Percentiles rank a stretch among this genome's conserved stretches.
phyloP scores from a whole-genome alignment of 148 eudicot species.

The Fallopia convolvulus region DNA sequence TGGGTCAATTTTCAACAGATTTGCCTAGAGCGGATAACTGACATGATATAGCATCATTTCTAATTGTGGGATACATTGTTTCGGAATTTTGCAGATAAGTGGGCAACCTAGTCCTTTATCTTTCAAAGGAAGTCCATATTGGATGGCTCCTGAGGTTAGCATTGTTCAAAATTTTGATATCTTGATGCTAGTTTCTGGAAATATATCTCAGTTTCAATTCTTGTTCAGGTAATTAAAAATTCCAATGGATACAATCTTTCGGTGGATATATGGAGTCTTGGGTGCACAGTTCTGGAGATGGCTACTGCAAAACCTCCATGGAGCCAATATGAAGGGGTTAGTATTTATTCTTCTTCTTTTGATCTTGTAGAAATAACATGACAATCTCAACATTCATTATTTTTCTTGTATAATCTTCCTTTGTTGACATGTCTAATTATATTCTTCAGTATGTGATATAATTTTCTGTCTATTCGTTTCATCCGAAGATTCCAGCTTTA shows the following conservation, averaged over 20 bases:
- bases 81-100: slow-evolving; percentile 31
- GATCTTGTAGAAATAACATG: background rate
- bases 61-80: background rate
- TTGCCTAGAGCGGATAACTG: background rate
- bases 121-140: slow-evolving; percentile 68
- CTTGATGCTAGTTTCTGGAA: slow-evolving; percentile 3
- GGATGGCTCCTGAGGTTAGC: slow-evolving; percentile 83
- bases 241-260: slow-evolving; percentile 52
- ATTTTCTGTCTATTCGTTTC: background rate
- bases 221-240: slow-evolving; percentile 49
- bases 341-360: slow-evolving; percentile 13
- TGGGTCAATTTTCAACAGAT: slow-evolving; percentile 3
- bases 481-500: slow-evolving; percentile 59
- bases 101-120: slow-evolving; percentile 49
- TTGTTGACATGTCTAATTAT: background rate
- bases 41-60: background rate
- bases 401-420: background rate
- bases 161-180: background rate
- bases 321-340: slow-evolving; percentile 84
- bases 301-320: slow-evolving; percentile 77
- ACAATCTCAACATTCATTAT: background rate
- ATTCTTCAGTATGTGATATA: background rate
- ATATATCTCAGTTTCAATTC: background rate
- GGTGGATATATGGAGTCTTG: slow-evolving; percentile 88
- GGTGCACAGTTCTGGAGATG: slow-evolving; percentile 86